Evolutionary conservation across 257 asterid species (phyloP).

Genomic region (Primulina tabacum): DNA sequence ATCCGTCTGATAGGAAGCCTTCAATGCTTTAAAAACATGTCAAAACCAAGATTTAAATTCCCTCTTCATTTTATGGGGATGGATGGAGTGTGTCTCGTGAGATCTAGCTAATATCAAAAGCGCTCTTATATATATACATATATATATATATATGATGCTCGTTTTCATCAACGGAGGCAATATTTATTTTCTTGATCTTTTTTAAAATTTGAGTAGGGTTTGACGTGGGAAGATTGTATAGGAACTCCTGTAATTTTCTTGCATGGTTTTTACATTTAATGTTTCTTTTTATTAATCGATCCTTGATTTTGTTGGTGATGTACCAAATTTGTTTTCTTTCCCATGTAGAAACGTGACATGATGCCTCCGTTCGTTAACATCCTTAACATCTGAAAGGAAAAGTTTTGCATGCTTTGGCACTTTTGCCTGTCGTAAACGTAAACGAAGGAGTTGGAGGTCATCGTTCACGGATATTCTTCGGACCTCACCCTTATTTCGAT

Average conservation of each 20-base stretch:
- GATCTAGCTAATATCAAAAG: background rate
- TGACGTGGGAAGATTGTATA: constrained; percentile 14
- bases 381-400: too few species aligned
- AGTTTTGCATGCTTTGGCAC: too few species aligned
- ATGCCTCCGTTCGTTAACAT: too few species aligned
- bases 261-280: constrained; percentile 6
- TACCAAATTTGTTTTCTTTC: too few species aligned
- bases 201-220: background rate
- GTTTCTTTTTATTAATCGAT: background rate
- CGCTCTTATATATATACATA: too few species aligned
- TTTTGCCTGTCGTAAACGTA: too few species aligned
- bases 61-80: background rate
- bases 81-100: background rate
- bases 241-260: constrained; percentile 12
- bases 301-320: background rate
- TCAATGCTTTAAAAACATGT: constrained; percentile 36
- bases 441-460: too few species aligned
- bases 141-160: background rate
- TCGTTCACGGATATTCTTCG: too few species aligned
- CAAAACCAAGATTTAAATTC: background rate
- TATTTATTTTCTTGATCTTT: background rate
- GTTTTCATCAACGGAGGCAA: background rate
- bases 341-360: too few species aligned
- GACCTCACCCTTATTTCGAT: too few species aligned
- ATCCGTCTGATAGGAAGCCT: constrained; percentile 54